These are phyloP conservation scores for Polysphondylium violaceum DNA, from an alignment of 78 protist genomes.

Conservation along the genomic window DNA sequence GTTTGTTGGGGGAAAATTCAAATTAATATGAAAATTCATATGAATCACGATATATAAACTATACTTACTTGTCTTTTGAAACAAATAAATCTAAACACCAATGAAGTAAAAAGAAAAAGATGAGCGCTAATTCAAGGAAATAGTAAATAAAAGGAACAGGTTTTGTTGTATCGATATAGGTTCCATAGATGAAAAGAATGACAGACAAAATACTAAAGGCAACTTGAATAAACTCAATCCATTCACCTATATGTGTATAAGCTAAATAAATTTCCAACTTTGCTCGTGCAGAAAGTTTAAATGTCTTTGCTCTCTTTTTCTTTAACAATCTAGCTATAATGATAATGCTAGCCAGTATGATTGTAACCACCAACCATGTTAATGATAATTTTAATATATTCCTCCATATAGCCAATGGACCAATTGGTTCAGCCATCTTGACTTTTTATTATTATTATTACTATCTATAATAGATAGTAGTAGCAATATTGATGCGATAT, in stretches of 20 bases:
- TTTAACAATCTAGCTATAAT: slow-evolving; percentile 29
- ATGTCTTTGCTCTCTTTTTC: not conserved
- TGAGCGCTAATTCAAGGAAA: slow-evolving; percentile 6
- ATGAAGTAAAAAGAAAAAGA: slow-evolving; percentile 40
- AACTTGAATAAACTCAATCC: slow-evolving; percentile 60
- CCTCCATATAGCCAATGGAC: slow-evolving; percentile 36
- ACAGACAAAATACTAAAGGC: slow-evolving; percentile 39
- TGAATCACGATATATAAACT: not conserved
- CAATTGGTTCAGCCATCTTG: slow-evolving; percentile 41
- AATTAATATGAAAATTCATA: not conserved
- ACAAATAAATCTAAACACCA: slow-evolving; percentile 60
- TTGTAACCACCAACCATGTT: not conserved
- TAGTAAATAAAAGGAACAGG: slow-evolving; percentile 21
- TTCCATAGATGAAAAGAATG: slow-evolving; percentile 49
- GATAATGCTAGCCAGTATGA: not conserved
- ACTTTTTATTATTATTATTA: not conserved
- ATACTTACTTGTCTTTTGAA: slow-evolving; percentile 69
- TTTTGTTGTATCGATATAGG: slow-evolving; percentile 4
- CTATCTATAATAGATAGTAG: not conserved
- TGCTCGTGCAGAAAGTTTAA: slow-evolving; percentile 21
- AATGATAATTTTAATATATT: slow-evolving; percentile 31
- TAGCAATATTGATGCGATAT: too few species aligned
- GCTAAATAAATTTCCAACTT: slow-evolving; percentile 71
- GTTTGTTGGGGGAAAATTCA: too few species aligned
- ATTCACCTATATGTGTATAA: slow-evolving; percentile 68